Percentiles rank a stretch among this genome's conserved stretches.
These are phyloP conservation scores for Teratosphaeriaceae sp. DNA, from an alignment of 2,329 filamentous ascomycete species.

Conservation along the genomic window DNA sequence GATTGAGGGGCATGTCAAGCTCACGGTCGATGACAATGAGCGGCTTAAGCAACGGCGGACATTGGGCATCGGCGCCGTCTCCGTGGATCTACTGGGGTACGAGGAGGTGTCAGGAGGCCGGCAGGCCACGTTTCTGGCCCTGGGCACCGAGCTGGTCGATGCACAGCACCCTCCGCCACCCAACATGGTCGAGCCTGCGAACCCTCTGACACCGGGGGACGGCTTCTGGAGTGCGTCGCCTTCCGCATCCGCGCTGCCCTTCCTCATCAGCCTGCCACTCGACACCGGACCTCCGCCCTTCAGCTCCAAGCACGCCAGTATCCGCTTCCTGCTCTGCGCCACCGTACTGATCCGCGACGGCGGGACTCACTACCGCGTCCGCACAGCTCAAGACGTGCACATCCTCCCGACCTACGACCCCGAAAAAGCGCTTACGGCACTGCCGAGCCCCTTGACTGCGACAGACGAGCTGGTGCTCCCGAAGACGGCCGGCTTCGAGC, in stretches of 20 bases:
- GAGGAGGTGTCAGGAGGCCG: constrained; percentile 44
- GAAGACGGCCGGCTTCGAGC: constrained; percentile 36
- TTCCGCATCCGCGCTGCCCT: constrained; percentile 42
- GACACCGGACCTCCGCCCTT: constrained; percentile 51
- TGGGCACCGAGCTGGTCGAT: constrained; percentile 47
- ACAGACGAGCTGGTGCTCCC: constrained; percentile 41
- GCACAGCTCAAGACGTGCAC: constrained; percentile 43
- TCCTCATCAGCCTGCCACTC: constrained; percentile 47
- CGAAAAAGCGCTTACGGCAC: constrained; percentile 48
- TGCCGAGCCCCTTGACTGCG: constrained; percentile 46
- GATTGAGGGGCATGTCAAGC: constrained; percentile 44
- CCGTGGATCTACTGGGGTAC: constrained; percentile 46
- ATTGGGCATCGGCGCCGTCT: constrained; percentile 43
- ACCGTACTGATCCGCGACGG: constrained; percentile 43
- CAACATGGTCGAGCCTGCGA: constrained; percentile 42
- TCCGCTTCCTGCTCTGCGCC: constrained; percentile 44
- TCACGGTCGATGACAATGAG: constrained; percentile 43
- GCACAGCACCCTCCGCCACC: constrained; percentile 43
- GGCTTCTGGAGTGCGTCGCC: constrained; percentile 45
- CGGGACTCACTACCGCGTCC: constrained; percentile 43
- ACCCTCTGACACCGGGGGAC: constrained; percentile 30
- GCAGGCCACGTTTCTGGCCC: constrained; percentile 44
- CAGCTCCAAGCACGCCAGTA: constrained; percentile 44
- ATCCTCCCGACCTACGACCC: constrained; percentile 51
- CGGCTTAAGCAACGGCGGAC: constrained; percentile 36